Evolutionary conservation across 768 basidiomycete genomes (phyloP), one percentile per base, ranked within the genome.

Genomic region (Psilocybe cyanescens): DNA sequence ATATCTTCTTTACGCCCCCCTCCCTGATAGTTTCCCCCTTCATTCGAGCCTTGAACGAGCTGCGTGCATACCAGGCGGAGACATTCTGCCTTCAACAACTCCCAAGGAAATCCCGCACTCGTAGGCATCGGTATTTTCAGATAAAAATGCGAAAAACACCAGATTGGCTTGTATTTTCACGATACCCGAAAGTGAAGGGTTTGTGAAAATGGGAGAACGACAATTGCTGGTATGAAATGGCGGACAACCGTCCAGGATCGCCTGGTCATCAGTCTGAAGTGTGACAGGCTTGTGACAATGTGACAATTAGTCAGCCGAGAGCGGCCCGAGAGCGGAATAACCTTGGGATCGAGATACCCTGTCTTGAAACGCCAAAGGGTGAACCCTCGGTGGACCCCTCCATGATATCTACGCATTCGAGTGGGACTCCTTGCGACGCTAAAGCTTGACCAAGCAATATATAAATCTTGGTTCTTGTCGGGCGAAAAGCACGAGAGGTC

Each of bases 31-130:
- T 39, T 51, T 3, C 47, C 44, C 7, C 61, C 67, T 46, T 64
- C 61, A 19, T 55, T 50, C 11, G 63, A 63, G 16, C 54, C 63
- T 35, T 67, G 65, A 16, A 65, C 61, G 6, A 72, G 56, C 47
- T 72, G 68, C 8, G 59, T 49, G 48, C 68, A 68, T 11, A 72
- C 60, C 11, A 70, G 60, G 19, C 71, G 68, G 31, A 72, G 57
- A 52, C 71, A 70, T 52, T 71, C 70, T 39, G 67, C 68, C 47
- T 70, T 72, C 14, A 72, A 49, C 24, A 60, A 14, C 1, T 70
- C 67, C 71, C 71, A 72, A 17, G 70, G 71, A 61, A 67, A 72
- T 58, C 29, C 29, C 8, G 31, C 31, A 33, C 8, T 53, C 9
- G 30, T 17, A 33, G 51, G n/a, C 51, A 53, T 53, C n/a, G 28